Conservation (phyloP, 331 rosid genomes). For the Pyracantha coccinea region DNA sequence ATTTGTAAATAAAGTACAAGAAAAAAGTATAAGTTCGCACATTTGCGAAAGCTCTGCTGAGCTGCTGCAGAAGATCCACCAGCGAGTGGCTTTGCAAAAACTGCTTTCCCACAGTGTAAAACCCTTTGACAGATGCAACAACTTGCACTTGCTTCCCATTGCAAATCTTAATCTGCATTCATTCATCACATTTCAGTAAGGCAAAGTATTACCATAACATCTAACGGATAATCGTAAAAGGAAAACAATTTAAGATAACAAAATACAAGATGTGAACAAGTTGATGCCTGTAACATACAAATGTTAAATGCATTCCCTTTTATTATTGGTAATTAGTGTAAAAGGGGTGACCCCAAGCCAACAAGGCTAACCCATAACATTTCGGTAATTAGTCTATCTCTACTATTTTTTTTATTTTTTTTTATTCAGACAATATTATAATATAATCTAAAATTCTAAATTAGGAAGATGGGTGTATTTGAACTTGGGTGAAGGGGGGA, state of each 20-base stretch:
- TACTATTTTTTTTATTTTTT: too few relatives aligned
- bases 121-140: slow-evolving; percentile 79
- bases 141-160: slow-evolving; percentile 84
- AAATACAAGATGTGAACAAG: neutral
- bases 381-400: too few relatives aligned
- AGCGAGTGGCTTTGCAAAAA: slow-evolving; percentile 62
- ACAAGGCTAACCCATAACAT: too few relatives aligned
- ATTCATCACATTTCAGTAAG: slow-evolving; percentile 4
- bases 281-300: too few relatives aligned
- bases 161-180: slow-evolving; percentile 75
- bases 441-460: too few relatives aligned
- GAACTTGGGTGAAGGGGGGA: too few relatives aligned
- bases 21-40: slow-evolving; percentile 29
- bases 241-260: neutral
- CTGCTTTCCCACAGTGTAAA: slow-evolving; percentile 64
- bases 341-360: too few relatives aligned
- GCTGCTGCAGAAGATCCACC: slow-evolving; percentile 92
- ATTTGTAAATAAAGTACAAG: neutral
- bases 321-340: too few relatives aligned
- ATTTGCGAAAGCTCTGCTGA: slow-evolving; percentile 84
- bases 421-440: too few relatives aligned
- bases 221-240: neutral
- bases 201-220: neutral
- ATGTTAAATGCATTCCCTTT: too few relatives aligned
- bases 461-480: too few relatives aligned